Base-by-base conservation (phyloP, 495 filamentous ascomycete species). In the Cairneyella variabilis region DNA sequence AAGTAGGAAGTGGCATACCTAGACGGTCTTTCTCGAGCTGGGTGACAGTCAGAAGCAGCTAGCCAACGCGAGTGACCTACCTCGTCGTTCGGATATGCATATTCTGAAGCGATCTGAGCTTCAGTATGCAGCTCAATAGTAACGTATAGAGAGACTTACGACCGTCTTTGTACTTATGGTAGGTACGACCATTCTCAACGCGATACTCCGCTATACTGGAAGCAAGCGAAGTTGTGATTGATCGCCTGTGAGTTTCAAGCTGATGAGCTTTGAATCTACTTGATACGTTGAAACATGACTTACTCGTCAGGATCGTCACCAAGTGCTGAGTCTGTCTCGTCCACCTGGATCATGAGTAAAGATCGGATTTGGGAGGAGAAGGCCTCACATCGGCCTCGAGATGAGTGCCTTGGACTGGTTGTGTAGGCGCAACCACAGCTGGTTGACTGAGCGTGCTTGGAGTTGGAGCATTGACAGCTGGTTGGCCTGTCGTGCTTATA, bases 91-190 rank as follows among this genome's bases (percentile, higher is more conserved):
- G 62, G 62, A 17, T 54, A 47, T 1, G 53, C 39, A 52, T 60
- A 64, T 14, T 44, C 58, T 62, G n/a, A 32, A 7, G 14, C 21
- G 5, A n/a, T 20, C 45, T 56, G 9, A 50, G 53, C 28, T 21
- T 10, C n/a, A 16, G n/a, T n/a, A 18, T 30, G 10, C 2, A 14
- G 10, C 6, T 16, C 36, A 30, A 26, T 1, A 30, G 14, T 2
- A 37, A 10, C 9, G 10, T 16, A 23, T 10, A n/a, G 37, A 11
- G 23, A 1, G 1, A 49, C 67, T 61, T 48, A 71, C 67, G 63
- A 11, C 58, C 61, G n/a, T 62, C 61, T 37, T 61, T 55, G 20
- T 60, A 66, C n/a, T 51, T 46, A 51, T 69, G 66, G 56, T 65
- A 69, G 1, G 62, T 62, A 8, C 66, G 53, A 10, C 64, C 64